Conservation (phyloP, 1,284 basidiomycete genomes). For the Cryptococcus wingfieldii region DNA sequence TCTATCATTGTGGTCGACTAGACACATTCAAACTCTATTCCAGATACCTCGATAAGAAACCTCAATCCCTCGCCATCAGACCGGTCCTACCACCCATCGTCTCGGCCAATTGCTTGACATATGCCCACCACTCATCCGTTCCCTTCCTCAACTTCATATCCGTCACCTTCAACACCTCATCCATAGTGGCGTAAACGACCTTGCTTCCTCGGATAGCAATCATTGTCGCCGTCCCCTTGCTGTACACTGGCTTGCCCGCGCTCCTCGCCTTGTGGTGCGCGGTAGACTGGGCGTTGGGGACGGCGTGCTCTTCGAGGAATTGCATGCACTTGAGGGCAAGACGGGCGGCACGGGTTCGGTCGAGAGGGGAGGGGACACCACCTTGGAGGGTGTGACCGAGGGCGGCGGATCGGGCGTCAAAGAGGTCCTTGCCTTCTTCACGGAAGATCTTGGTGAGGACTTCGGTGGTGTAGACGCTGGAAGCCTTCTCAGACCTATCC, state of each 20-base stretch:
- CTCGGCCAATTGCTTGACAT: slow-evolving; percentile 66
- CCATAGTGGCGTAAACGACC: slow-evolving; percentile 75
- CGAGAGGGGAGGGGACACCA: slow-evolving; percentile 87
- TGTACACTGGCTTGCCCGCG: neutral
- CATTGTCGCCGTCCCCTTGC: slow-evolving; percentile 64
- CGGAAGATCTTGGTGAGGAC: slow-evolving; percentile 90
- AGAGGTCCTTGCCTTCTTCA: slow-evolving; percentile 85
- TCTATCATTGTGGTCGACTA: neutral
- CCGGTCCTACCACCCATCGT: slow-evolving; percentile 54
- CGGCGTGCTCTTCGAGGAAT: slow-evolving; percentile 82
- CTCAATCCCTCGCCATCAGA: slow-evolving; percentile 18
- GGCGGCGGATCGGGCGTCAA: slow-evolving; percentile 88
- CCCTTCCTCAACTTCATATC: slow-evolving; percentile 88
- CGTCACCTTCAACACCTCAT: slow-evolving; percentile 76
- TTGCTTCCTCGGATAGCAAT: slow-evolving; percentile 82
- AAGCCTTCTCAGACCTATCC: slow-evolving; percentile 76
- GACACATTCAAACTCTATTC: neutral
- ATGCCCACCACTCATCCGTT: slow-evolving; percentile 75
- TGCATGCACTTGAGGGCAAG: slow-evolving; percentile 88
- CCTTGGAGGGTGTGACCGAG: slow-evolving; percentile 97
- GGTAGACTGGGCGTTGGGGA: slow-evolving; percentile 32
- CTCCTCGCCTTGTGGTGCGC: slow-evolving; percentile 2
- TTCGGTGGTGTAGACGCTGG: slow-evolving; percentile 84
- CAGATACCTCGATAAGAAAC: neutral
- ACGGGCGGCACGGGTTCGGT: slow-evolving; percentile 85